Evolutionary conservation across 2,329 filamentous ascomycete species (phyloP).

Genomic region (Hortaea sp.): DNA sequence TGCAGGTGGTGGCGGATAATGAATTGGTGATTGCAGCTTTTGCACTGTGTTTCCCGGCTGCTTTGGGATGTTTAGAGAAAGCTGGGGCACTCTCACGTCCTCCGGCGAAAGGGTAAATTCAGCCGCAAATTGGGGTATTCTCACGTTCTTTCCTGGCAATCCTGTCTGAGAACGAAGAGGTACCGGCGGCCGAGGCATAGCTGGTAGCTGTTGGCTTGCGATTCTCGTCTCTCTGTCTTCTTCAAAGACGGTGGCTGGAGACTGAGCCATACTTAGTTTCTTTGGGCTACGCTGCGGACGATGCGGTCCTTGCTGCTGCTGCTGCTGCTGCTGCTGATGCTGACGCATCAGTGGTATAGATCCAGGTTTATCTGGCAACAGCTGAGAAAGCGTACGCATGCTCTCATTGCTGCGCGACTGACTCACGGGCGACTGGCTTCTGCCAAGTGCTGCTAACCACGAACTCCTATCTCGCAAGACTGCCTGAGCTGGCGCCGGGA

Average conservation of each 20-base stretch:
- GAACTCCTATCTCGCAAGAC: not conserved
- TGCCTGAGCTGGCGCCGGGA: not conserved
- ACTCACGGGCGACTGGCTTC: not conserved
- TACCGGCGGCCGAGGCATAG: constrained; percentile 6
- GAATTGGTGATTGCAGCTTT: constrained; percentile 7
- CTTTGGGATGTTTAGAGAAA: constrained; percentile 17
- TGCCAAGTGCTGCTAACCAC: not conserved
- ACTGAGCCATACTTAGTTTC: constrained; percentile 3
- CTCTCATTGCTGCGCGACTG: constrained; percentile 12
- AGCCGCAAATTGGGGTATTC: constrained; percentile 3
- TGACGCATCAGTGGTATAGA: not conserved
- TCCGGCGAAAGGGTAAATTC: constrained; percentile 11
- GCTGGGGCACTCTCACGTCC: constrained; percentile 6
- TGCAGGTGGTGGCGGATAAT: constrained; percentile 5
- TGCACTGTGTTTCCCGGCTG: constrained; percentile 3
- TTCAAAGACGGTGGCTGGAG: constrained; percentile 23
- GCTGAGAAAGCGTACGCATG: constrained; percentile 19
- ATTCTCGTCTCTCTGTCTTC: constrained; percentile 16
- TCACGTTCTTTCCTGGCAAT: not conserved
- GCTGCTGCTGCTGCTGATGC: not conserved
- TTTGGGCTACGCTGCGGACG: not conserved
- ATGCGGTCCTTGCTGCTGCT: constrained; percentile 6
- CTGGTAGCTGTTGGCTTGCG: not conserved
- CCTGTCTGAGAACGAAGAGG: constrained; percentile 1
- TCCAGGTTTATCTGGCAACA: constrained; percentile 23